phyloP scores from a whole-genome alignment of 176 grass and related monocot genomes.

The Phoenix dactylifera region DNA sequence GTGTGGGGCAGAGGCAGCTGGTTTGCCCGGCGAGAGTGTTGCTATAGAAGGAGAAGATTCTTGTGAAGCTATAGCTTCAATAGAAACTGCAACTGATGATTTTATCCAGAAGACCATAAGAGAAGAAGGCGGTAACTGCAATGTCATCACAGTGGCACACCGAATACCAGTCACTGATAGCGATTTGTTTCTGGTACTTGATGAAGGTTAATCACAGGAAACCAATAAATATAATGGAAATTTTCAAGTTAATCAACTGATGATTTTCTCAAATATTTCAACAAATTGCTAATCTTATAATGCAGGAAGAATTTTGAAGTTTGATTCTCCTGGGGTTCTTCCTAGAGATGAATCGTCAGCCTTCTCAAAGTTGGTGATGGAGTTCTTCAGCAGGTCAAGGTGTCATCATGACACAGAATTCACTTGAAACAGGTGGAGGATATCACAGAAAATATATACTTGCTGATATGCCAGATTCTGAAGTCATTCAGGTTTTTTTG shows the following conservation, averaged over 20 bases:
- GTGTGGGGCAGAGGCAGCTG: slow-evolving; percentile 74
- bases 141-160: slow-evolving; percentile 70
- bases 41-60: slow-evolving; percentile 68
- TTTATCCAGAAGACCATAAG: slow-evolving; percentile 78
- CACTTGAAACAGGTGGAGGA: slow-evolving; percentile 2
- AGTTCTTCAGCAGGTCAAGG: slow-evolving; percentile 52
- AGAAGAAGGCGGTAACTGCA: slow-evolving; percentile 50
- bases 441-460: too few relatives aligned
- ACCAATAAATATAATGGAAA: too few relatives aligned
- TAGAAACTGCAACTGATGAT: slow-evolving; percentile 66
- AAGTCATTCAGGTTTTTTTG: too few relatives aligned
- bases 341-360: slow-evolving; percentile 54
- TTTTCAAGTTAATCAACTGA: too few relatives aligned
- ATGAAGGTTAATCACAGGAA: slow-evolving; percentile 38
- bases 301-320: slow-evolving; percentile 72
- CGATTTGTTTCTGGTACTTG: slow-evolving; percentile 66
- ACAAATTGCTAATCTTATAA: not conserved
- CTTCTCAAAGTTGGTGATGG: slow-evolving; percentile 67
- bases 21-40: slow-evolving; percentile 70
- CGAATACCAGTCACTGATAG: slow-evolving; percentile 77
- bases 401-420: slow-evolving; percentile 6
- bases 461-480: too few relatives aligned
- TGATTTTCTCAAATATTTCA: too few relatives aligned
- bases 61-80: slow-evolving; percentile 82
- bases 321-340: slow-evolving; percentile 54